Conservation (phyloP, 768 basidiomycete species). For the Phanerochaete sordida region DNA sequence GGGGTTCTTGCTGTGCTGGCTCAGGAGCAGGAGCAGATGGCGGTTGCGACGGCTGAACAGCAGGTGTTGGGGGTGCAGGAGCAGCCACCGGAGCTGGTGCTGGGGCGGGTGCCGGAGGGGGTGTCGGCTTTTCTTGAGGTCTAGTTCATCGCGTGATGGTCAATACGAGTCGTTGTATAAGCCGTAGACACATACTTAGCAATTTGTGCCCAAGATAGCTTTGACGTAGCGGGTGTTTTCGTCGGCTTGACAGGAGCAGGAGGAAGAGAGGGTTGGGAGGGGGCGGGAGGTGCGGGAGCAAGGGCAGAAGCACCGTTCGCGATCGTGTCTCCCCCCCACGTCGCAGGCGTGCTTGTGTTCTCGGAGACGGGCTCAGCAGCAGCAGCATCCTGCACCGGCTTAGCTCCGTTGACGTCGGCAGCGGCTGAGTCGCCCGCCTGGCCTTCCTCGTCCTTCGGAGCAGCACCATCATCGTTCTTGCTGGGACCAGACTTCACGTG, state of each 20-base stretch:
- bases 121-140: constrained; percentile 61
- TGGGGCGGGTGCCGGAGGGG: constrained; percentile 30
- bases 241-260: constrained; percentile 20
- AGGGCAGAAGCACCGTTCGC: constrained; percentile 25
- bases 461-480: constrained; percentile 14
- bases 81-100: constrained; percentile 26
- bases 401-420: constrained; percentile 16
- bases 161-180: background rate
- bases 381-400: constrained; percentile 16
- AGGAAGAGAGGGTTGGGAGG: constrained; percentile 15
- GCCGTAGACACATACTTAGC: constrained; percentile 51
- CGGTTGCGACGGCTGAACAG: constrained; percentile 17
- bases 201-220: constrained; percentile 84
- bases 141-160: constrained; percentile 28
- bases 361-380: constrained; percentile 32
- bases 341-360: constrained; percentile 22
- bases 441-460: background rate
- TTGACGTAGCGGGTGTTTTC: constrained; percentile 68
- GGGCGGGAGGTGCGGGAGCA: constrained; percentile 31
- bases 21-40: constrained; percentile 14
- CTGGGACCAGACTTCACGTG: constrained; percentile 31
- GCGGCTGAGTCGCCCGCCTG: constrained; percentile 5
- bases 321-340: constrained; percentile 26
- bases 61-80: constrained; percentile 23
- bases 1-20: background rate